Conservation (phyloP, 345 rosid species). For the Gossypium australe region DNA sequence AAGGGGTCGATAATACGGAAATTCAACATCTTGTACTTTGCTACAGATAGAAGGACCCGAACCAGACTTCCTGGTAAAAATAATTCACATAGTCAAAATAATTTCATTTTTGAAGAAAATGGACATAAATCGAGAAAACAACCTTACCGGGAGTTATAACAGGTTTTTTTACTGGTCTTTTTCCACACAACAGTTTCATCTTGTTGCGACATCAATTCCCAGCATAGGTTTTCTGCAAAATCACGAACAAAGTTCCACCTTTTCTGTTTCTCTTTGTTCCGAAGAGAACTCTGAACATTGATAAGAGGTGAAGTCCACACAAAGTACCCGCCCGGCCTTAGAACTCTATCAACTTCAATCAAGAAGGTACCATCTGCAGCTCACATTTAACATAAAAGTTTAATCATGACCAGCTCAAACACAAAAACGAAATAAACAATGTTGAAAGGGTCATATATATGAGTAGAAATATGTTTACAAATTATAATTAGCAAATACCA, state of each 20-base stretch:
- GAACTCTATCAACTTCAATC: slow-evolving; percentile 83
- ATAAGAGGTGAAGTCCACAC: slow-evolving; percentile 97
- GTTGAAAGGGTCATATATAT: background rate
- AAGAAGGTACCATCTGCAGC: slow-evolving; percentile 70
- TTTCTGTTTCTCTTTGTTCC: slow-evolving; percentile 58
- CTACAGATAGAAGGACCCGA: slow-evolving; percentile 68
- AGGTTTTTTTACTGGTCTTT: slow-evolving; percentile 68
- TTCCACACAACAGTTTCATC: slow-evolving; percentile 98
- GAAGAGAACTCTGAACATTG: slow-evolving; percentile 45
- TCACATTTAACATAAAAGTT: slow-evolving; percentile 5
- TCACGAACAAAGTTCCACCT: slow-evolving; percentile 70
- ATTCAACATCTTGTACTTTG: slow-evolving; percentile 76
- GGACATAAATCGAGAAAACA: background rate
- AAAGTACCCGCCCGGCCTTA: slow-evolving; percentile 96
- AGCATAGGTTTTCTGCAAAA: slow-evolving; percentile 75
- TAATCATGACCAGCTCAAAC: background rate
- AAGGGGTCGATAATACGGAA: slow-evolving; percentile 88
- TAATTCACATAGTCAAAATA: slow-evolving; percentile 1
- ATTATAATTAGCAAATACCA: background rate
- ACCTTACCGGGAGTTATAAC: slow-evolving; percentile 73
- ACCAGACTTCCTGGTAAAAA: slow-evolving; percentile 59
- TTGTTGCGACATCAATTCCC: slow-evolving; percentile 86
- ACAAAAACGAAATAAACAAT: background rate
- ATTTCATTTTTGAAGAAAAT: background rate
- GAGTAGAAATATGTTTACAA: background rate